phyloP scores from a whole-genome alignment of 2,329 filamentous ascomycete species.

The Paecilomyces dactylethromorphus region DNA sequence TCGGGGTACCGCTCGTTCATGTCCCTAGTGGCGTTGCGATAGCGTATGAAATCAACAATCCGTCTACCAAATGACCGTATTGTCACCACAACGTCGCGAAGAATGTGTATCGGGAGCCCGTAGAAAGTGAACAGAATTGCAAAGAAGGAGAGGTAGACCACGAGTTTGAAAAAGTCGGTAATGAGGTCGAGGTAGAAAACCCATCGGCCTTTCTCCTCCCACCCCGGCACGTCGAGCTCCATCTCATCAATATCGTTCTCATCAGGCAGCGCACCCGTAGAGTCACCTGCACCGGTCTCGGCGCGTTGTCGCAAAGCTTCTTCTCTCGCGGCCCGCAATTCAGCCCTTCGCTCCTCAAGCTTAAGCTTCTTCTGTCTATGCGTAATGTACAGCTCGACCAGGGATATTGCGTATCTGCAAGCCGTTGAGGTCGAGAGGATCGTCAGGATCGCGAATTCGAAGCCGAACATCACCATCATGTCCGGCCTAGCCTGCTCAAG shows the following conservation, averaged over 20 bases:
- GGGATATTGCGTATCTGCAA: conserved; percentile 68
- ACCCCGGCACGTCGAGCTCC: conserved; percentile 90
- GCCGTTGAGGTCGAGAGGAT: conserved; percentile 75
- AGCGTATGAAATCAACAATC: conserved; percentile 80
- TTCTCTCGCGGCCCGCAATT: conserved; percentile 53
- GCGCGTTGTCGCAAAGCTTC: conserved; percentile 38
- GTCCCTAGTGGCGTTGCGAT: conserved; percentile 83
- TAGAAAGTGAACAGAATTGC: conserved; percentile 89
- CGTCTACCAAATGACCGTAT: conserved; percentile 85
- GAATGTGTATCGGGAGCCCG: conserved; percentile 91
- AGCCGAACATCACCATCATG: conserved; percentile 99
- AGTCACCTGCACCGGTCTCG: conserved; percentile 29
- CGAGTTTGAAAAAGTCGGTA: conserved; percentile 83
- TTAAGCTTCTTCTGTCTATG: conserved; percentile 66
- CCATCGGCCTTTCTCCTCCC: conserved; percentile 94
- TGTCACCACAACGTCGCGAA: conserved; percentile 91
- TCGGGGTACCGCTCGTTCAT: conserved; percentile 91
- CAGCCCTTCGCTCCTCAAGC: conserved; percentile 60
- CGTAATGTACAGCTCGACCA: conserved; percentile 70
- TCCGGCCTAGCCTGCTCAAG: conserved; percentile 84
- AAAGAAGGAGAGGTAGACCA: conserved; percentile 88
- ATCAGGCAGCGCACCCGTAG: conserved; percentile 45
- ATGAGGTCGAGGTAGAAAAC: conserved; percentile 80
- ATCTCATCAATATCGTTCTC: conserved; percentile 82
- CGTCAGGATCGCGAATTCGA: conserved; percentile 85